Base-by-base conservation (phyloP, 2,329 filamentous ascomycete species). In the Pestalotiopsis fici region DNA sequence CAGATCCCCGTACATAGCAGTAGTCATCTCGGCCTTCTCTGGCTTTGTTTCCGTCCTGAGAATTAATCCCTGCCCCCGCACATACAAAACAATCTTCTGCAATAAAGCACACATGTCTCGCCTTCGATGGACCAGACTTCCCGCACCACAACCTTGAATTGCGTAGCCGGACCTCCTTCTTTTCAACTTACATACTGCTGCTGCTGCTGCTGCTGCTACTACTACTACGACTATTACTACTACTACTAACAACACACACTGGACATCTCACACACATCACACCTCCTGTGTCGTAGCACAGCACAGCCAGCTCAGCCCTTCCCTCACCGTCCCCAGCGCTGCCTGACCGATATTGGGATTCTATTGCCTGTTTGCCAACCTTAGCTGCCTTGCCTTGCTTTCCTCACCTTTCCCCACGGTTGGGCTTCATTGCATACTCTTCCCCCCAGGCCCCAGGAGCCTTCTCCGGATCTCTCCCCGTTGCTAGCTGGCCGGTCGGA, bases 81-180 rank as follows among this genome's bases (percentile, higher is more conserved):
- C 82, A 80, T 82, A 79, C 76, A 79, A 77, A 77, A 78, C 78
- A 79, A 35, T 76, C 81, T 50, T 83, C 83, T 85, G 85, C 85
- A 88, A 88, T 88, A 89, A 88, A 90, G 83, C 84, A 88, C 86
- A 87, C 85, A 85, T 87, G 84, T 85, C 83, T 87, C 85, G 83
- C 85, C 81, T 81, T 84, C 81, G 83, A 83, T 85, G 83, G 82
- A 83, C 83, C 80, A 78, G 57, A 80, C 78, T 81, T 81, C 82
- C 80, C 83, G 82, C 82, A 83, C 78, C 80, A 76, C 77, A 77
- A 77, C 78, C 75, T 79, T 78, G 80, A 82, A 81, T 81, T 35
- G 83, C 82, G 83, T 83, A 82, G 81, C 79, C 78, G 81, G 75
- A 80, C 77, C 76, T 81, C 76, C 77, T 77, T 78, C 75, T 78